Conservation (phyloP, 2,329 filamentous ascomycete genomes). For the Aspergillus sp. region DNA sequence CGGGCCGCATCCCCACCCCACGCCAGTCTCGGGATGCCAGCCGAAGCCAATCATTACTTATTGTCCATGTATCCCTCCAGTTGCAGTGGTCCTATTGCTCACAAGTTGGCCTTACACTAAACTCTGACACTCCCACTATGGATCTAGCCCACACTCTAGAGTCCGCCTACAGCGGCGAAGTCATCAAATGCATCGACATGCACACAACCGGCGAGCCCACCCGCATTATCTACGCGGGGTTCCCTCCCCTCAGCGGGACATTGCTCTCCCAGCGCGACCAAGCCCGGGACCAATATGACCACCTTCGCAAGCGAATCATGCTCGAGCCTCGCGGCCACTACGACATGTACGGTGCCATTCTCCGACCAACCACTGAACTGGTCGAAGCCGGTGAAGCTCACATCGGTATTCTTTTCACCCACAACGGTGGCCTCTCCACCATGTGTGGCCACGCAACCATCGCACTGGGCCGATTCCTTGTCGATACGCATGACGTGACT, state of each 20-base stretch:
- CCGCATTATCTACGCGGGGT: slow-evolving; percentile 48
- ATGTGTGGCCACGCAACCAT: slow-evolving; percentile 58
- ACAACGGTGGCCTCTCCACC: slow-evolving; percentile 52
- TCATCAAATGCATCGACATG: slow-evolving; percentile 43
- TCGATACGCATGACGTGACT: slow-evolving; percentile 43
- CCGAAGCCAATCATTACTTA: no score
- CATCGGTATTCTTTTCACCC: slow-evolving; percentile 52
- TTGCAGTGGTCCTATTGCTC: no score
- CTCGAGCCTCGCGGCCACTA: slow-evolving; percentile 53
- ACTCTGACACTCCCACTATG: slow-evolving; percentile 7
- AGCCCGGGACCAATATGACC: slow-evolving; percentile 41
- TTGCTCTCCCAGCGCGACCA: slow-evolving; percentile 45
- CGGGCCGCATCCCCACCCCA: no score
- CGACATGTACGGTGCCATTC: slow-evolving; percentile 57
- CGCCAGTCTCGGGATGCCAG: no score
- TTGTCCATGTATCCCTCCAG: no score
- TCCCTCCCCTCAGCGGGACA: slow-evolving; percentile 42
- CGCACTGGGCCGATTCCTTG: slow-evolving; percentile 48
- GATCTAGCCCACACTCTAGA: slow-evolving; percentile 17
- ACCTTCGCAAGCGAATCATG: slow-evolving; percentile 46
- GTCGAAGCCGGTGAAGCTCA: slow-evolving; percentile 43
- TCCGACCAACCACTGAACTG: slow-evolving; percentile 46
- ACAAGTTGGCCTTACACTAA: no score
- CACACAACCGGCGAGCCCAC: slow-evolving; percentile 55
- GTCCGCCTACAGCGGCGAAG: not conserved